Evolutionary conservation across 257 asterid genomes (phyloP).

Genomic region (Ajuga chamaepitys): DNA sequence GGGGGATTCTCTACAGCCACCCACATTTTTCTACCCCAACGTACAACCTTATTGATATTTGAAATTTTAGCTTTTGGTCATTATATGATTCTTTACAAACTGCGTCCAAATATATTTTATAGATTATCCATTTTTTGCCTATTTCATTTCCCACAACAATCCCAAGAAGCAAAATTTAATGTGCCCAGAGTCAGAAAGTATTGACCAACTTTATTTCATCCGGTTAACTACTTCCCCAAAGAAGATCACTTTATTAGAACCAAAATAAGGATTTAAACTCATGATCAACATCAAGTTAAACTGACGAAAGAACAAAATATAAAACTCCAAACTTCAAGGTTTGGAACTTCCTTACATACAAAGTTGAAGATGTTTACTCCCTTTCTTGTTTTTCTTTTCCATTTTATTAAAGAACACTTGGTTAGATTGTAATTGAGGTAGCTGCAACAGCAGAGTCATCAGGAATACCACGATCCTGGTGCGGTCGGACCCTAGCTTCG

Average conservation of each 20-base stretch:
- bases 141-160: neutral
- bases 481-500: too few species aligned
- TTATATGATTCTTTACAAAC: neutral
- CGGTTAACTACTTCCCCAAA: neutral
- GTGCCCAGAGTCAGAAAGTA: neutral
- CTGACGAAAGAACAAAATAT: neutral
- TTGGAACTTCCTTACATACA: neutral
- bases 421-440: slow-evolving; percentile 12
- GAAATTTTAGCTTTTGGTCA: neutral
- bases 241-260: neutral
- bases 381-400: neutral
- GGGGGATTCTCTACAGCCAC: slow-evolving; percentile 1
- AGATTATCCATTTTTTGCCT: neutral
- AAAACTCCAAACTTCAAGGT: slow-evolving; percentile 1
- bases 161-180: neutral
- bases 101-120: neutral
- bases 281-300: neutral
- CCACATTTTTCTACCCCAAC: neutral
- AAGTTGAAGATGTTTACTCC: neutral
- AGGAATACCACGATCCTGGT: too few species aligned
- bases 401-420: slow-evolving; percentile 9
- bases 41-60: neutral
- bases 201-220: neutral
- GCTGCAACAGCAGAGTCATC: slow-evolving; percentile 16
- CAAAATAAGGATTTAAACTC: neutral